Evolutionary conservation across 306 rosid species (phyloP), one percentile per base, ranked within the genome.

Genomic region (Acacia melanoxylon): DNA sequence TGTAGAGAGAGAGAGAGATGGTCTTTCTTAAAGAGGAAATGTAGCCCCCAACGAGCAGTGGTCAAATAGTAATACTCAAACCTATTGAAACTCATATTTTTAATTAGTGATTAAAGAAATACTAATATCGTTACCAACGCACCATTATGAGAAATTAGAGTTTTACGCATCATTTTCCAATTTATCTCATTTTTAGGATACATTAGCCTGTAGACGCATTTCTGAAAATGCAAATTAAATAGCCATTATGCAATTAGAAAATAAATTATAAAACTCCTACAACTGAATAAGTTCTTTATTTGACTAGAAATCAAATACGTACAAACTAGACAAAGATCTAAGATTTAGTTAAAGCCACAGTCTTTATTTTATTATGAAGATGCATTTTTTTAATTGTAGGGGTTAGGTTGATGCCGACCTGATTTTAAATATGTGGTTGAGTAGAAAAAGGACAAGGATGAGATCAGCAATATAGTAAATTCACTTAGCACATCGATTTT

Each of bases 21-120:
- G 66, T 51, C 56, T n/a, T n/a, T n/a, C n/a, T 72, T 65, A 81
- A 35, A 77, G 67, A n/a, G 85, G 78, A 52, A 73, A 75, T 76
- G 85, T 84, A 86, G 81, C 27, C 89, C 88, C 87, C 84, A 86
- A 19, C 67, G 62, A 81, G 80, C 92, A 84, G 41, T 65, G 79
- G 90, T 87, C 91, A 89, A 92, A 31, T 31, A n/a, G n/a, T n/a
- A n/a, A n/a, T n/a, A 88, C 77, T 87, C 91, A 89, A 92, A 87
- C 80, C 86, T 20, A 87, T 83, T 89, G 13, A 85, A 83, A 78
- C 71, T 77, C 63, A 76, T 78, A 83, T 61, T 86, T 83, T 22
- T 58, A 52, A 20, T 81, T 61, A 56, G 44, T 61, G n/a, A 84
- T 82, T 85, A 66, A 86, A 77, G 72, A 74, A 68, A 77, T 77